These are phyloP conservation scores for Cylindrotheca fusiformis DNA, from an alignment of 108 stramenopile species.

Conservation along the genomic window DNA sequence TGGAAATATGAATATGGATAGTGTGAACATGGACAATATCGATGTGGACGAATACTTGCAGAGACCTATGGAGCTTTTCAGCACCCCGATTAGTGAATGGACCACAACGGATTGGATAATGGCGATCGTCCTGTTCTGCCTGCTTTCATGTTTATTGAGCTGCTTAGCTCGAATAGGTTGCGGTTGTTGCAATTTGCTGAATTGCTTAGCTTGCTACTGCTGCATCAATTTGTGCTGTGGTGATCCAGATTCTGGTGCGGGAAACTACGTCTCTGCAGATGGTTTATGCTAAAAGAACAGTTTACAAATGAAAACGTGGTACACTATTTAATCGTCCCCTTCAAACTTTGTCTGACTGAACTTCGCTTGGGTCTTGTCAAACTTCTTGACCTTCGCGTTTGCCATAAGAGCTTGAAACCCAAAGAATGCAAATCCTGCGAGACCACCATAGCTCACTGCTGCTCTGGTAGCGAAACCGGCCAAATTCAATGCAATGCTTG, in stretches of 20 bases:
- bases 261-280: background rate
- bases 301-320: background rate
- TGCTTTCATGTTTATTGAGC: background rate
- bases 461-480: conserved; percentile 55
- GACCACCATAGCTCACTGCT: conserved; percentile 43
- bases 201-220: background rate
- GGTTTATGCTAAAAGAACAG: background rate
- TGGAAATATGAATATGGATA: background rate
- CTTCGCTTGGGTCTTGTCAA: conserved; percentile 87
- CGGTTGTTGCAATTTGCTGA: background rate
- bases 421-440: conserved; percentile 65
- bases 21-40: background rate
- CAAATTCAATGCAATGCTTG: conserved; percentile 70
- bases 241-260: background rate
- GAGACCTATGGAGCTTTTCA: background rate
- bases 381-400: conserved; percentile 77
- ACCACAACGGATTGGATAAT: background rate
- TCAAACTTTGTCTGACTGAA: conserved; percentile 65
- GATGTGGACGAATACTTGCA: background rate
- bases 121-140: background rate
- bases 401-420: conserved; percentile 66
- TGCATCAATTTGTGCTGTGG: background rate
- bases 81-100: background rate
- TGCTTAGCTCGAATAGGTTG: background rate
- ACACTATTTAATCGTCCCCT: conserved; percentile 43